Evolutionary conservation across 306 rosid genomes (phyloP), one percentile per base, ranked within the genome.

Genomic region (Trifolium fragiferum): DNA sequence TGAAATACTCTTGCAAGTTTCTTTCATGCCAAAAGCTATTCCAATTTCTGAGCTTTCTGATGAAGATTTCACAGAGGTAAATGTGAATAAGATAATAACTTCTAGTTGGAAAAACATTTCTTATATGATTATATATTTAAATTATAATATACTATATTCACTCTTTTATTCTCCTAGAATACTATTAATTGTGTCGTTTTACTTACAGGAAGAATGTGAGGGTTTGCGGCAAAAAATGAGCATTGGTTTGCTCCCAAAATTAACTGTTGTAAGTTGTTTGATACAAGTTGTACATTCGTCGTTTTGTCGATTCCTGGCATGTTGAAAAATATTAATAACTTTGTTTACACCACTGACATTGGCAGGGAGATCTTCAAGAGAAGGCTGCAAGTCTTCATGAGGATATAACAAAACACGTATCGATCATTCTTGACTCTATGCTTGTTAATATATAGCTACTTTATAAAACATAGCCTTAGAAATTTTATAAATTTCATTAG

Each of bases 331-430:
- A 8, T 32, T 53, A 20, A 37, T 21, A 75, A 9, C 10, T 30
- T 64, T 65, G n/a, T 57, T 47, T 53, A 68, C 57, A 2, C 33
- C 13, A 23, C 15, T 79, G 66, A 38, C 16, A 2, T 64, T 74
- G 72, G 69, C 80, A 93, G 97, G 86, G 58, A 53, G 93, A 84
- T 87, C 82, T 93, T 51, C 75, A 90, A 76, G 73, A 85, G 82
- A 93, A 88, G 90, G 96, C 90, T 8, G 33, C 13, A 38, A 49
- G 37, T 80, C 84, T 93, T 69, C 93, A 76, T 3, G 84, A 80
- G 67, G 93, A 88, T 73, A 86, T 90, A 65, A 86, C 76, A 58
- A 89, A 88, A 87, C 87, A 88, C 59, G 98, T 88, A 86, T 8
- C 10, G 40, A 7, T 86, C 57, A 62, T 68, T 43, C 14, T 62